Percentiles rank a stretch among this genome's conserved stretches.
Evolutionary conservation across 768 basidiomycete genomes (phyloP).

Genomic region (Paxillus rubicundulus): DNA sequence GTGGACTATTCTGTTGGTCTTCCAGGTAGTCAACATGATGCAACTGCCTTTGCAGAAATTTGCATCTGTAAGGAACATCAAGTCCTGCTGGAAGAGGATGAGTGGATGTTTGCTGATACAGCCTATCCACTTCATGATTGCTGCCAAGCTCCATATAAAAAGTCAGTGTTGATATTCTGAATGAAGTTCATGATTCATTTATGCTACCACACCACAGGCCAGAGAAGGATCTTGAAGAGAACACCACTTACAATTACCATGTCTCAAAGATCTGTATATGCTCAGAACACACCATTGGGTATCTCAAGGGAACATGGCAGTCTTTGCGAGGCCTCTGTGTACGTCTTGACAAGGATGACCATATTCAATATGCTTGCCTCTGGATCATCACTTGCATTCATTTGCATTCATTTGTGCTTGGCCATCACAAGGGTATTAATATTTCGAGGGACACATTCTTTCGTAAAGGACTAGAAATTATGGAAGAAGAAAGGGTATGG

Average conservation of each 20-base stretch:
- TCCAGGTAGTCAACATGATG: too few species aligned
- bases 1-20: too few species aligned
- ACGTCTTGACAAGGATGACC: too few species aligned
- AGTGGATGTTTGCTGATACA: constrained; percentile 40
- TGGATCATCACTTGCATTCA: constrained; percentile 13
- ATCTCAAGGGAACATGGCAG: too few species aligned
- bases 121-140: constrained; percentile 35
- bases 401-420: constrained; percentile 26
- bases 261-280: constrained; percentile 28
- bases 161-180: constrained; percentile 2
- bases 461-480: not conserved
- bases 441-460: not conserved
- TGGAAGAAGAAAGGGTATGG: not conserved
- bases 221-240: not conserved
- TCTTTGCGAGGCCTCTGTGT: too few species aligned
- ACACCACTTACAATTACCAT: constrained; percentile 29
- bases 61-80: too few species aligned
- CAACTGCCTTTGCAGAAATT: too few species aligned
- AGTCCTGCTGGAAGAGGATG: too few species aligned
- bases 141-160: constrained; percentile 32
- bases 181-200: not conserved
- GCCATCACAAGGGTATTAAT: not conserved
- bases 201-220: too few species aligned
- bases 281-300: constrained; percentile 40
- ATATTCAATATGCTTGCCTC: constrained; percentile 1